Evolutionary conservation across 208 protist genomes (phyloP), one percentile per base, ranked within the genome.

Genomic region (Jaenimonas drosophilae): DNA sequence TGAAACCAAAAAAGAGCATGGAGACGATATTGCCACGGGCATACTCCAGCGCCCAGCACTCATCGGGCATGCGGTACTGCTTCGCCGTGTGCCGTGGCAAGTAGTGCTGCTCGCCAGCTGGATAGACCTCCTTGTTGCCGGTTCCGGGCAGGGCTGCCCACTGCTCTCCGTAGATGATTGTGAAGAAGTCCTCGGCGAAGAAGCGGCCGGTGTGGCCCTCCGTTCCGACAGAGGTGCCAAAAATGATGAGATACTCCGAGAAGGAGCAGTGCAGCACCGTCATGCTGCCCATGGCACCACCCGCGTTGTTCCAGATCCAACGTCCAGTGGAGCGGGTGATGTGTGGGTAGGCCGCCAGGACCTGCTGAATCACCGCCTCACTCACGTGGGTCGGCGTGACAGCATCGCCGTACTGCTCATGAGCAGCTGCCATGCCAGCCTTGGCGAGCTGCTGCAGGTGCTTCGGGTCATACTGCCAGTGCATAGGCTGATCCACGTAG

Each of bases 221-320:
- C 3, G 90, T 94, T 19, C 90, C 86, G 11, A 88, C 61, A 3
- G 79, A 33, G 1, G 87, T 84, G 40, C 86, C 90, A 50, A 96
- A 96, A 44, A 96, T 89, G 49, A 96, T 94, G 40, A 96, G 37
- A 71, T 95, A 94, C 73, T 96, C 83, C 11, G 83, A 88, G 52
- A 94, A 74, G 49, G 89, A 96, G 63, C 66, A 77, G 59, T 91
- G 83, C 39, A 91, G 74, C 21, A 95, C 76, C 36, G 73, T 87
- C 84, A 94, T 94, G 21, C 71, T 63, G 41, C 90, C 86, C 90
- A 96, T 96, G 6, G 86, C 86, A 11, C 90, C 87, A 14, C 87
- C 90, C 1, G 90, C 83, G 51, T 90, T 92, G 76, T 94, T 94
- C 69, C 76, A 91, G 16, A 96, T 30, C 79, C 84, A 96, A n/a